These are phyloP conservation scores for Hypoxylon sp. DNA, from an alignment of 2,329 filamentous ascomycete genomes.

Conservation along the genomic window DNA sequence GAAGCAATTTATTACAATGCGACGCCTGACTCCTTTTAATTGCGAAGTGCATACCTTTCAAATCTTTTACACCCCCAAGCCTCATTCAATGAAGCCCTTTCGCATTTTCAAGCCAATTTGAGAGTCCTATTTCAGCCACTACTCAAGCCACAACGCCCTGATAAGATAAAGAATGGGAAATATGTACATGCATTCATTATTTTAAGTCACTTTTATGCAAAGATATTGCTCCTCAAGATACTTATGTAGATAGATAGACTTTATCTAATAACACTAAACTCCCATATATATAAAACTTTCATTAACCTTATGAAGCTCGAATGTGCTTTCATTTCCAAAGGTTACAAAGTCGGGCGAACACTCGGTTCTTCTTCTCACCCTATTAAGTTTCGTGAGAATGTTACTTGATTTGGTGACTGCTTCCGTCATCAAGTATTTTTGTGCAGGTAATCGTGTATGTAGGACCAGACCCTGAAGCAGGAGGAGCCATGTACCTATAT, in stretches of 20 bases:
- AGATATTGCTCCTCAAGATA: neutral
- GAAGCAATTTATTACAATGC: conserved; percentile 30
- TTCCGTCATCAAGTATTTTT: neutral
- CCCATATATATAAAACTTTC: neutral
- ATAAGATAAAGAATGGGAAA: conserved; percentile 10
- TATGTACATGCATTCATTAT: neutral
- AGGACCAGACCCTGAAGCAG: neutral
- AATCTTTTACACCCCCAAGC: conserved; percentile 2
- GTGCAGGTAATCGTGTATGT: neutral
- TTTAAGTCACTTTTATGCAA: conserved; percentile 2
- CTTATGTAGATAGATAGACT: too few species aligned
- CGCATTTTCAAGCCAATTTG: conserved; percentile 1
- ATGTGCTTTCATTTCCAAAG: neutral
- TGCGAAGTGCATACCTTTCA: neutral
- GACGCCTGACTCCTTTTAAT: conserved; percentile 22
- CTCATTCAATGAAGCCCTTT: neutral
- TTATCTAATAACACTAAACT: neutral
- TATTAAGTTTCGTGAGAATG: neutral
- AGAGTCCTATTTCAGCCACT: conserved; percentile 13
- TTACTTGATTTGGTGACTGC: neutral
- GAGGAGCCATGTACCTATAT: neutral
- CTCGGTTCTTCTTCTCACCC: neutral
- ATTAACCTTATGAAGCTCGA: neutral
- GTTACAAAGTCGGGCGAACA: neutral
- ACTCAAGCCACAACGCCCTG: neutral